Evolutionary conservation across 768 basidiomycete species (phyloP), one percentile per base, ranked within the genome.

Genomic region (Suillus variegatus): DNA sequence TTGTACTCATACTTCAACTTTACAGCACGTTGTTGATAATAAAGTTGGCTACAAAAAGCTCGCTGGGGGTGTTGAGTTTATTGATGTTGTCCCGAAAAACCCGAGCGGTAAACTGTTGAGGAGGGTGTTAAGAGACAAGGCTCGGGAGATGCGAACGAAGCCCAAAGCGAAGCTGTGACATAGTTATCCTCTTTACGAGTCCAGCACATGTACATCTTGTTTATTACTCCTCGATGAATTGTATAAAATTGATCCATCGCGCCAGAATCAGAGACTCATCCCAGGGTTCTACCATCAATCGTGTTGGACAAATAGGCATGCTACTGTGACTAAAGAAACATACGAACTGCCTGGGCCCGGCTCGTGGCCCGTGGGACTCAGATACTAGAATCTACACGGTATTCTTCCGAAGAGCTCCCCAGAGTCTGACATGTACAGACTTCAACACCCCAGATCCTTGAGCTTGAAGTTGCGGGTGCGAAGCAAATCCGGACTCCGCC

Each of bases 101-200:
- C 86, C 89, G 3, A 88, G 87, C 28, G 89, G 90, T n/a, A 89
- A 89, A 73, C 80, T 88, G 55, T 81, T 88, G 40, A 74, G 85
- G 55, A 83, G 87, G 38, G 75, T 87, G 13, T 73, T 89, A 28
- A 78, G 87, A 43, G 86, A 86, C 25, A 71, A 78, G 66, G 88
- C 86, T 2, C 81, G 79, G 51, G 64, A 36, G 28, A 14, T 63
- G 62, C 67, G 36, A 36, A 14, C n/a, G 22, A 66, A 56, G 12
- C 32, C 57, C 1, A 69, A 62, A 51, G 71, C 75, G 49, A 80
- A 74, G 60, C 69, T 79, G 10, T 79, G 69, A 77, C 51, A 2
- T 32, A 14, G 32, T 40, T 10, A 44, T 35, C 32, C 13, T 63
- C 46, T 43, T 47, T n/a, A n/a, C 25, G 2, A 40, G 46, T 54